Conservation (phyloP, 129 eudicot species). For the Apium graveolens region DNA sequence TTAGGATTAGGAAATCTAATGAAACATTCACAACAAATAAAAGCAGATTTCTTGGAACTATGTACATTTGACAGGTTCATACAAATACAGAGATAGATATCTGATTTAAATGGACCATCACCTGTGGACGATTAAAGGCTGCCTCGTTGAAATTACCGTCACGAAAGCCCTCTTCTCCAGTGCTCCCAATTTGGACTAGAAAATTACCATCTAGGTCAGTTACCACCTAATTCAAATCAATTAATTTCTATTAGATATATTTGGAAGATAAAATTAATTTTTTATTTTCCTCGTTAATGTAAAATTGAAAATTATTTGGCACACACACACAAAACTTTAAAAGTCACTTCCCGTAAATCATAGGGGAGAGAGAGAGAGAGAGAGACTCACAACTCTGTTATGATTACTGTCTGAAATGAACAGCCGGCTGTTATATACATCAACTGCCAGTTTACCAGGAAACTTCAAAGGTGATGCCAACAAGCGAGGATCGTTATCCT, state of each 20-base stretch:
- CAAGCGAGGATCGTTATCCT: slow-evolving; percentile 83
- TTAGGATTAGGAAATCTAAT: background rate
- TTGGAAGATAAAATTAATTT: background rate
- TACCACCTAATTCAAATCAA: slow-evolving; percentile 55
- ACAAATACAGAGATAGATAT: background rate
- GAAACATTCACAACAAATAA: background rate
- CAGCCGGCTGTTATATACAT: slow-evolving; percentile 68
- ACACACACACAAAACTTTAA: background rate
- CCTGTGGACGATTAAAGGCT: slow-evolving; percentile 91
- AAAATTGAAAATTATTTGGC: background rate
- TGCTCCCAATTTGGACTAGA: slow-evolving; percentile 81
- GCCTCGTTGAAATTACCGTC: slow-evolving; percentile 92
- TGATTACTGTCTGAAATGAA: slow-evolving; percentile 98
- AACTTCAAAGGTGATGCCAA: slow-evolving; percentile 82
- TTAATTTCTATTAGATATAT: background rate
- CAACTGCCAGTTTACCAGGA: slow-evolving; percentile 95
- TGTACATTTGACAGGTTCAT: background rate
- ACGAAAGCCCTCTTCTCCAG: slow-evolving; percentile 86
- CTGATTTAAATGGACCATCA: slow-evolving; percentile 10
- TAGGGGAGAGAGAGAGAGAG: slow-evolving; percentile 13
- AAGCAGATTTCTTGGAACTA: slow-evolving; percentile 10
- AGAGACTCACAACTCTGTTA: slow-evolving; percentile 79
- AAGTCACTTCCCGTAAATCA: background rate
- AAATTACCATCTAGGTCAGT: slow-evolving; percentile 92
- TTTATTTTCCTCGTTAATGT: background rate